Conservation (phyloP, 306 rosid genomes). For the Trichosanthes truncata region DNA sequence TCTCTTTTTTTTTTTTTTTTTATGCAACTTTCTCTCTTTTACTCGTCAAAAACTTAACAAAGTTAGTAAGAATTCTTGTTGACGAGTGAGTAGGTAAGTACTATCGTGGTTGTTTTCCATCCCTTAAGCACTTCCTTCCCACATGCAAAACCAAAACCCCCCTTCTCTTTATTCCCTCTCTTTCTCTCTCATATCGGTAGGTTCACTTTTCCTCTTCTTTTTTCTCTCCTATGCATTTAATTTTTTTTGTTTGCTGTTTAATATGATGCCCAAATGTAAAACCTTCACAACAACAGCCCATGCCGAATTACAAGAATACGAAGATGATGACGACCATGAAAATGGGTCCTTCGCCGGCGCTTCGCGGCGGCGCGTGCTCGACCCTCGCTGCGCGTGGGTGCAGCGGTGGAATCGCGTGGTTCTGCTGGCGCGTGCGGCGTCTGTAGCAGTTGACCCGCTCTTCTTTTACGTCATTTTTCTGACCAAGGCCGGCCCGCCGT, state of each 20-base stretch:
- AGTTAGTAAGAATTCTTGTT: no score
- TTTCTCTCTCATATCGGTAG: not conserved
- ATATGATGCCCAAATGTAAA: constrained; percentile 7
- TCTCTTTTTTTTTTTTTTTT: no score
- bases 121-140: no score
- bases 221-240: not conserved
- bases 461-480: constrained; percentile 85
- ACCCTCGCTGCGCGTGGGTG: constrained; percentile 74
- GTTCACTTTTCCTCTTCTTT: not conserved
- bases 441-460: constrained; percentile 79
- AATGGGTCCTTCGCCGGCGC: not conserved
- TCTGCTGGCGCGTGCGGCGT: constrained; percentile 73
- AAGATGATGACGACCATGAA: constrained; percentile 11
- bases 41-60: no score
- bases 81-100: no score
- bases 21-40: no score
- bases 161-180: not conserved
- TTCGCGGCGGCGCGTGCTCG: constrained; percentile 40
- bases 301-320: not conserved
- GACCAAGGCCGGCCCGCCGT: constrained; percentile 68
- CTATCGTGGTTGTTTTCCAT: no score
- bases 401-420: constrained; percentile 71
- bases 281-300: not conserved
- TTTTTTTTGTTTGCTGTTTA: not conserved
- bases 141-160: not conserved